Conservation (phyloP, 2,329 filamentous ascomycete species). For the Fusarium poae region DNA sequence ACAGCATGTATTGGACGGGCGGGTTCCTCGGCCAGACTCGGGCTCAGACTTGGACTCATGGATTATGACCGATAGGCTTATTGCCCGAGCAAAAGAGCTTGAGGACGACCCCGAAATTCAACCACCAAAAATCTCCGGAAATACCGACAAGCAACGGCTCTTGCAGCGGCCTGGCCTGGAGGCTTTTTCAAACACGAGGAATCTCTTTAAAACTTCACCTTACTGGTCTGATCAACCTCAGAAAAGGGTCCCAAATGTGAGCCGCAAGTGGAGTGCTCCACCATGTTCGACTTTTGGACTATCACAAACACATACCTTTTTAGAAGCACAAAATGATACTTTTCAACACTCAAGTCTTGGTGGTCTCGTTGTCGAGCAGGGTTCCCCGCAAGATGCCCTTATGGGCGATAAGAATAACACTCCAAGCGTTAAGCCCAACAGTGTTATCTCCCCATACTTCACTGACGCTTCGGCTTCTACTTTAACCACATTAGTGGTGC, state of each 20-base stretch:
- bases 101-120: constrained; percentile 42
- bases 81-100: constrained; percentile 49
- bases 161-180: constrained; percentile 19
- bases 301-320: constrained; percentile 10
- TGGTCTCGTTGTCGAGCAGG: constrained; percentile 7
- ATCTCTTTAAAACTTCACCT: constrained; percentile 42
- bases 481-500: constrained; percentile 12
- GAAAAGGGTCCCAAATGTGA: constrained; percentile 27
- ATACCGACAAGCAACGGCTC: constrained; percentile 11
- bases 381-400: constrained; percentile 22
- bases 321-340: constrained; percentile 9
- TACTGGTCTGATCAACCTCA: constrained; percentile 49
- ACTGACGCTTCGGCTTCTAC: constrained; percentile 25
- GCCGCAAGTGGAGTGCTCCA: constrained; percentile 25
- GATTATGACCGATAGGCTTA: constrained; percentile 55
- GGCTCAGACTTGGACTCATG: constrained; percentile 44
- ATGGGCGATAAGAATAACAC: constrained; percentile 16
- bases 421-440: constrained; percentile 20
- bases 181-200: constrained; percentile 22
- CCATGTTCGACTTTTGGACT: constrained; percentile 9
- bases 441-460: constrained; percentile 54
- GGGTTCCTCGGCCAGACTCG: constrained; percentile 7
- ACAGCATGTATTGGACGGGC: constrained; percentile 42
- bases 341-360: neutral
- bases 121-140: constrained; percentile 25